phyloP scores from a whole-genome alignment of 495 filamentous ascomycete species.

The Penicillium maclennaniae region DNA sequence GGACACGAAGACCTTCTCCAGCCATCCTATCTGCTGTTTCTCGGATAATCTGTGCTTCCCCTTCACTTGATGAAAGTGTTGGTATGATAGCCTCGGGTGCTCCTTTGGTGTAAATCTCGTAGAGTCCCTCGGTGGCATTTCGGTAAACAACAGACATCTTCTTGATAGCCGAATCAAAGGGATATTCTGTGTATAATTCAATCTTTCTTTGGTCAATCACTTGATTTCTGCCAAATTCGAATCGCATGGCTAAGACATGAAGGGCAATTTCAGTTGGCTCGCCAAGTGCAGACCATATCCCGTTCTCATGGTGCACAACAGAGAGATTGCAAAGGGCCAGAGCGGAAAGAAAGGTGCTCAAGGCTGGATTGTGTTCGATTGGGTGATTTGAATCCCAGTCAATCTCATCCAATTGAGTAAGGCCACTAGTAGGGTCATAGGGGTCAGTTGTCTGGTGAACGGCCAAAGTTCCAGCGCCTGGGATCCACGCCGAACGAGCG shows the following conservation, averaged over 20 bases:
- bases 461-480: conserved; percentile 53
- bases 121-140: conserved; percentile 25
- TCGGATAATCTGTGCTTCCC: conserved; percentile 51
- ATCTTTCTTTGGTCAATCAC: conserved; percentile 51
- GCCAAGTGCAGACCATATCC: conserved; percentile 66
- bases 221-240: conserved; percentile 57
- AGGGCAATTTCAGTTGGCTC: conserved; percentile 84
- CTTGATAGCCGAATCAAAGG: conserved; percentile 79
- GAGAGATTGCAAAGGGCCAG: conserved; percentile 79
- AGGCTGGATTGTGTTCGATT: conserved; percentile 29
- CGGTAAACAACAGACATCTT: conserved; percentile 76
- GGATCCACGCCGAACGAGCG: conserved; percentile 74
- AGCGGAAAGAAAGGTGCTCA: conserved; percentile 63
- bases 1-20: conserved; percentile 72
- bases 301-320: conserved; percentile 52
- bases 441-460: conserved; percentile 53
- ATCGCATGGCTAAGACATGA: conserved; percentile 73
- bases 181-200: conserved; percentile 68
- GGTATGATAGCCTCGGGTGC: conserved; percentile 61
- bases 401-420: conserved; percentile 42
- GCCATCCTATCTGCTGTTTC: conserved; percentile 62
- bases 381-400: conserved; percentile 23
- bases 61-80: conserved; percentile 49
- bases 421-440: conserved; percentile 62
- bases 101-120: conserved; percentile 63